Evolutionary conservation across 805 yeast species (phyloP).

Genomic region (Wickerhamomyces hampshirensis): DNA sequence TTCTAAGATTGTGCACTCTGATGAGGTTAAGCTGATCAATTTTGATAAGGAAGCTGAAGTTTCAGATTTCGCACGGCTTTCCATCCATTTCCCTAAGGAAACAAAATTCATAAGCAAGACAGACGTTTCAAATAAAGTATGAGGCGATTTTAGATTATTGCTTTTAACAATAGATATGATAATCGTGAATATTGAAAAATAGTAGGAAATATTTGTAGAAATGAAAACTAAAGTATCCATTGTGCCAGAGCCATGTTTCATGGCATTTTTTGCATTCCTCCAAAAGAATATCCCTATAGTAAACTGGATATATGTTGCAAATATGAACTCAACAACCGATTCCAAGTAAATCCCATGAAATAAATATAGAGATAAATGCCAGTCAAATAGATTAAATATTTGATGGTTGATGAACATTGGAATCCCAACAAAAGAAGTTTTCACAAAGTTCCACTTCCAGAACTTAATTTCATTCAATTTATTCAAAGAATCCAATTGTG

Average conservation of each 20-base stretch:
- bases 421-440: constrained; percentile 50
- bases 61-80: constrained; percentile 88
- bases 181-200: constrained; percentile 67
- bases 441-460: constrained; percentile 60
- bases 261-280: constrained; percentile 56
- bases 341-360: constrained; percentile 60
- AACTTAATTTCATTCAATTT: constrained; percentile 65
- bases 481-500: constrained; percentile 66
- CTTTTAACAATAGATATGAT: constrained; percentile 40
- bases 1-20: constrained; percentile 60
- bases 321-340: constrained; percentile 51
- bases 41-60: constrained; percentile 86
- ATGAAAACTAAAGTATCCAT: constrained; percentile 90
- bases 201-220: constrained; percentile 75
- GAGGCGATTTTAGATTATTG: constrained; percentile 46
- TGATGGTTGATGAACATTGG: constrained; percentile 55
- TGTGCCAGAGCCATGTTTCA: constrained; percentile 68
- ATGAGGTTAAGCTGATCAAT: constrained; percentile 75
- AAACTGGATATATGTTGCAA: constrained; percentile 57
- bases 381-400: constrained; percentile 38
- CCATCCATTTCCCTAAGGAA: constrained; percentile 86
- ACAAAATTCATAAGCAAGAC: constrained; percentile 83
- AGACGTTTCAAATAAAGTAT: constrained; percentile 78
- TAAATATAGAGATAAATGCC: constrained; percentile 26
- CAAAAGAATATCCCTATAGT: constrained; percentile 64